These are phyloP conservation scores for Ploettnerulaceae sp. DNA, from an alignment of 2,329 filamentous ascomycete genomes.

Conservation along the genomic window DNA sequence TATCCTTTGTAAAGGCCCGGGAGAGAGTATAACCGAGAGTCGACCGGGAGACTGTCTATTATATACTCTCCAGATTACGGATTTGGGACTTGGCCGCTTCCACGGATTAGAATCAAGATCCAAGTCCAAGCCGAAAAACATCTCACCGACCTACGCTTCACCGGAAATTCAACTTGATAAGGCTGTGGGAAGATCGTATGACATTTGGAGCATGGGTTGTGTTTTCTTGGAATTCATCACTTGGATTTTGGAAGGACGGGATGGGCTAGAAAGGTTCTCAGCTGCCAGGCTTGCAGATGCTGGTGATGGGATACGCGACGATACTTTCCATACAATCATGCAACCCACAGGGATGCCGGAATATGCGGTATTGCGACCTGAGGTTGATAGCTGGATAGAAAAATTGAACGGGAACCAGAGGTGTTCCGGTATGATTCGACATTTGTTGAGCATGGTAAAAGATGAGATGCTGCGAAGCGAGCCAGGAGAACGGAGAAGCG, in stretches of 20 bases:
- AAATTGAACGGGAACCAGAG: too few relatives aligned
- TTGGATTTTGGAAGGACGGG: conserved; percentile 22
- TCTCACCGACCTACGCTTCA: conserved; percentile 36
- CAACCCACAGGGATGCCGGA: too few relatives aligned
- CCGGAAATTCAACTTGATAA: conserved; percentile 35
- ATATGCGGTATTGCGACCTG: too few relatives aligned
- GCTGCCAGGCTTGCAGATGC: neutral
- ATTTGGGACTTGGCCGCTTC: conserved; percentile 30
- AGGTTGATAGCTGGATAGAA: too few relatives aligned
- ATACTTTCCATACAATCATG: neutral
- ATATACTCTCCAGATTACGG: conserved; percentile 20
- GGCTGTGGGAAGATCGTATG: conserved; percentile 35
- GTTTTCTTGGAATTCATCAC: conserved; percentile 36
- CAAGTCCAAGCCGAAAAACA: conserved; percentile 20
- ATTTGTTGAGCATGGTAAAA: too few relatives aligned
- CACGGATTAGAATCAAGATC: conserved; percentile 34
- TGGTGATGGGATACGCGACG: neutral
- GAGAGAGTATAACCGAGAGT: conserved; percentile 31
- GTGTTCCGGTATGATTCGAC: too few relatives aligned
- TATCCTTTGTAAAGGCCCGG: too few relatives aligned
- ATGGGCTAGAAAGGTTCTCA: neutral
- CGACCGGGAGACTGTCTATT: too few relatives aligned
- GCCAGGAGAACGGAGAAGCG: too few relatives aligned
- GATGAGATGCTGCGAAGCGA: too few relatives aligned
- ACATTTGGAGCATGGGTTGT: conserved; percentile 37